Evolutionary conservation across 176 grass and related monocot genomes (phyloP), one percentile per base, ranked within the genome.

Genomic region (Guadua angustifolia): DNA sequence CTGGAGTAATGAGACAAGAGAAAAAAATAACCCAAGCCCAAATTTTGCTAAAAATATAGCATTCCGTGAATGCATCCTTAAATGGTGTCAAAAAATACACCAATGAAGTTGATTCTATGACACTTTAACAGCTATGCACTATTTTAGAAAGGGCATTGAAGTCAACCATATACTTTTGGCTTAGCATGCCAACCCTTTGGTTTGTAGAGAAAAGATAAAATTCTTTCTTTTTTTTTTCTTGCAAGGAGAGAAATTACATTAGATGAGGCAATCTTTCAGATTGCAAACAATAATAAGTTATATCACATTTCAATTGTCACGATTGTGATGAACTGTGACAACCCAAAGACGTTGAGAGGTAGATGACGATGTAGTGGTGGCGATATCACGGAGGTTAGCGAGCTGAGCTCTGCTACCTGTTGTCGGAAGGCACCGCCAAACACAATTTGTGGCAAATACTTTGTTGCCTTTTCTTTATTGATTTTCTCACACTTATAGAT

Each of bases 301-400:
- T 5, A 78, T 39, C 66, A 66, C 47, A 77, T 79, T 73, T 82
- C 29, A 78, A 5, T 42, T 73, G 46, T 36, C 11, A 50, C 0
- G 11, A 8, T 29, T 77, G 35, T 83, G 35, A 61, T 72, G 35
- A 83, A 88, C 19, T 44, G 21, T 76, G 56, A 15, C 10, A 82
- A 3, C 49, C n/a, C n/a, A n/a, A n/a, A n/a, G n/a, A n/a, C n/a
- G n/a, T n/a, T n/a, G n/a, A n/a, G n/a, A n/a, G n/a, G n/a, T n/a
- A n/a, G n/a, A n/a, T n/a, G n/a, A n/a, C n/a, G n/a, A n/a, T n/a
- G n/a, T n/a, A n/a, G n/a, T n/a, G n/a, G n/a, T n/a, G n/a, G n/a
- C n/a, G n/a, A n/a, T n/a, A n/a, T n/a, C n/a, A n/a, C n/a, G n/a
- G n/a, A n/a, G n/a, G n/a, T n/a, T n/a, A n/a, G n/a, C n/a, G n/a